Evolutionary conservation across 2,329 filamentous ascomycete species (phyloP).

Genomic region (Ilyonectria destructans): DNA sequence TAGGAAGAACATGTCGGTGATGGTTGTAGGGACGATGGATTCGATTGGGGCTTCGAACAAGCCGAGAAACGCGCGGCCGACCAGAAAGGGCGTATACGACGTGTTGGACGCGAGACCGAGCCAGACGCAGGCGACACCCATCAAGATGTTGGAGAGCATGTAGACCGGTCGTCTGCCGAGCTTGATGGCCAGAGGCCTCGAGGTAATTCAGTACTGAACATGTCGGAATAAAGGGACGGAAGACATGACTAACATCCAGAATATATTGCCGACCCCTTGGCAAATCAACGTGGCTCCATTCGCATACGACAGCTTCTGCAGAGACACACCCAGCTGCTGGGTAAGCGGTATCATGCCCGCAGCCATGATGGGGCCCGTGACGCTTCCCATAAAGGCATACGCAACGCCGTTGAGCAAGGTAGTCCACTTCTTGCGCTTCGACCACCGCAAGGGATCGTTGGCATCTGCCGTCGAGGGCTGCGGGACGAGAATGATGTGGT

Average conservation of each 20-base stretch:
- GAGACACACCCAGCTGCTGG: slow-evolving; percentile 18
- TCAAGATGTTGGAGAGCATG: slow-evolving; percentile 21
- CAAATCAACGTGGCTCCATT: slow-evolving; percentile 25
- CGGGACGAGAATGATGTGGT: slow-evolving; percentile 25
- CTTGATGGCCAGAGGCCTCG: slow-evolving; percentile 21
- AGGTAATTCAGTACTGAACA: not conserved
- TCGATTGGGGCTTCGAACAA: slow-evolving; percentile 26
- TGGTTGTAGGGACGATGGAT: slow-evolving; percentile 25
- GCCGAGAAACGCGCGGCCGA: slow-evolving; percentile 25
- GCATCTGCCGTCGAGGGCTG: slow-evolving; percentile 19
- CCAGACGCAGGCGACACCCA: slow-evolving; percentile 29
- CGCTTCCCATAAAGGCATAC: slow-evolving; percentile 26
- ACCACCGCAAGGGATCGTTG: slow-evolving; percentile 28
- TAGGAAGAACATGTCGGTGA: slow-evolving; percentile 27
- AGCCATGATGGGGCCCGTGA: slow-evolving; percentile 29
- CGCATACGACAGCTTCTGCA: slow-evolving; percentile 22
- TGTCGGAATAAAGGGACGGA: not conserved
- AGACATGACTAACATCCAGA: slow-evolving; percentile 33
- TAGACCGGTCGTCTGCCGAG: slow-evolving; percentile 24
- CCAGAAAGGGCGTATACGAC: slow-evolving; percentile 18
- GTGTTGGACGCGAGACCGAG: slow-evolving; percentile 22
- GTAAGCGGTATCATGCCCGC: slow-evolving; percentile 23
- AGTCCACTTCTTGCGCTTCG: slow-evolving; percentile 17
- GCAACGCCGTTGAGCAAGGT: slow-evolving; percentile 21
- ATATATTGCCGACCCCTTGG: slow-evolving; percentile 22